Conservation (phyloP, 1,139 yeast genomes). For the Blastobotrys buckinghamii region DNA sequence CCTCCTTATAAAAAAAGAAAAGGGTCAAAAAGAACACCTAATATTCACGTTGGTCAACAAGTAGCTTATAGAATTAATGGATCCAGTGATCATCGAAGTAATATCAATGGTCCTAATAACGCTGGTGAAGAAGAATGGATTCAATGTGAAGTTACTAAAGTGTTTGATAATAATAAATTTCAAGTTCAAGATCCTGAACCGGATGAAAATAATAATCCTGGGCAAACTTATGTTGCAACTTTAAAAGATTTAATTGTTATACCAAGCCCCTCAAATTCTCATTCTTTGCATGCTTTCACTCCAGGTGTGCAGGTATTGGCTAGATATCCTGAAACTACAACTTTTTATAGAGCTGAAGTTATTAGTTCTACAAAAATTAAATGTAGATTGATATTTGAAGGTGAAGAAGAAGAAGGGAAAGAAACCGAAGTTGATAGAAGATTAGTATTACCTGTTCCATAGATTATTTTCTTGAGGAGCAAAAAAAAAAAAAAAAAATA, state of each 20-base stretch:
- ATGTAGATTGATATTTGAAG: constrained; percentile 83
- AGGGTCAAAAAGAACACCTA: background rate
- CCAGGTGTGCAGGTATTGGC: constrained; percentile 82
- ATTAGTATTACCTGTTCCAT: constrained; percentile 60
- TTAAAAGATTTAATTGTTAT: constrained; percentile 75
- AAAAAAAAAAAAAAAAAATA: too few relatives aligned
- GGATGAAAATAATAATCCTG: constrained; percentile 86
- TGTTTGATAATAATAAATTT: constrained; percentile 63
- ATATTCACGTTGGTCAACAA: constrained; percentile 54
- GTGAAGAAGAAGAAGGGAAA: constrained; percentile 94
- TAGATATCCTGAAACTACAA: constrained; percentile 95
- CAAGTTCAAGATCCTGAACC: constrained; percentile 98
- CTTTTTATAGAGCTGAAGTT: constrained; percentile 92
- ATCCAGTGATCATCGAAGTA: background rate
- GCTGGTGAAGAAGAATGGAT: constrained; percentile 82
- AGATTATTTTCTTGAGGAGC: too few relatives aligned
- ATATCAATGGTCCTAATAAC: constrained; percentile 6
- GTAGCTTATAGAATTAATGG: constrained; percentile 70
- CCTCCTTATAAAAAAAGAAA: constrained; percentile 11
- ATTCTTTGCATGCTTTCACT: constrained; percentile 51
- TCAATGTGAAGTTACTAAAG: constrained; percentile 81
- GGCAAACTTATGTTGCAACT: constrained; percentile 77
- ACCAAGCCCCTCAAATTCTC: constrained; percentile 40
- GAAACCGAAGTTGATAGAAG: constrained; percentile 90
- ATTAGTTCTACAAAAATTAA: constrained; percentile 67